Conservation (phyloP, 495 filamentous ascomycete genomes). For the Neurospora sp. region DNA sequence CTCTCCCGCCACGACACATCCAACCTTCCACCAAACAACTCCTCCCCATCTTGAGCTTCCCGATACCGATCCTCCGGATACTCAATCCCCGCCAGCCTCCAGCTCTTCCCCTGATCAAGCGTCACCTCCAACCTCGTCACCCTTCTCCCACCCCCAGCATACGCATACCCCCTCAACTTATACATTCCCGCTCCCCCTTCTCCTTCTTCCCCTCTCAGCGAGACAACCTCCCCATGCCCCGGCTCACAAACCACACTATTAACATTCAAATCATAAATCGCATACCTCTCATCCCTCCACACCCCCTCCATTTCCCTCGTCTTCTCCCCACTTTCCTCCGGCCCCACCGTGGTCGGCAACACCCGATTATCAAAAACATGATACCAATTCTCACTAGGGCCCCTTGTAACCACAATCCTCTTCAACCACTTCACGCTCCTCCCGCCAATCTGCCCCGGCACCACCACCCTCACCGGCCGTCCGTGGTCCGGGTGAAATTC, state of each 20-base stretch:
- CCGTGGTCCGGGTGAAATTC: slow-evolving; percentile 78
- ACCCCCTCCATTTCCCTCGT: slow-evolving; percentile 61
- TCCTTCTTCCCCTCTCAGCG: slow-evolving; percentile 27
- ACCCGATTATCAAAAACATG: slow-evolving; percentile 94
- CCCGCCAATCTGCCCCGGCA: slow-evolving; percentile 90
- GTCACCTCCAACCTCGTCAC: slow-evolving; percentile 79
- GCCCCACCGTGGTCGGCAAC: slow-evolving; percentile 77
- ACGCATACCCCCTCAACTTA: slow-evolving; percentile 72
- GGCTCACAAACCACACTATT: slow-evolving; percentile 82
- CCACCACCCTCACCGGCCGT: slow-evolving; percentile 70
- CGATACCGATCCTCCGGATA: slow-evolving; percentile 87
- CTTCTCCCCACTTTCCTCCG: slow-evolving; percentile 67
- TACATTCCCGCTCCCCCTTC: slow-evolving; percentile 47
- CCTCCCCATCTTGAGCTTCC: slow-evolving; percentile 47
- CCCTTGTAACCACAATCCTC: slow-evolving; percentile 65
- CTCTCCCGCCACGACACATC: slow-evolving; percentile 78
- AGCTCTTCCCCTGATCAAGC: slow-evolving; percentile 73
- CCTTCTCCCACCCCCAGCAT: slow-evolving; percentile 79
- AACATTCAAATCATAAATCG: slow-evolving; percentile 86
- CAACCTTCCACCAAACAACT: slow-evolving; percentile 66
- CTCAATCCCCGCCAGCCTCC: slow-evolving; percentile 69
- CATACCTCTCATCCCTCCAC: slow-evolving; percentile 90
- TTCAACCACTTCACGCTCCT: slow-evolving; percentile 95
- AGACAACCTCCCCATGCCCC: slow-evolving; percentile 64
- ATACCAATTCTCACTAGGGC: slow-evolving; percentile 91